phyloP scores from a whole-genome alignment of 192 early-diverging fungal species.

The Backusella circina region DNA sequence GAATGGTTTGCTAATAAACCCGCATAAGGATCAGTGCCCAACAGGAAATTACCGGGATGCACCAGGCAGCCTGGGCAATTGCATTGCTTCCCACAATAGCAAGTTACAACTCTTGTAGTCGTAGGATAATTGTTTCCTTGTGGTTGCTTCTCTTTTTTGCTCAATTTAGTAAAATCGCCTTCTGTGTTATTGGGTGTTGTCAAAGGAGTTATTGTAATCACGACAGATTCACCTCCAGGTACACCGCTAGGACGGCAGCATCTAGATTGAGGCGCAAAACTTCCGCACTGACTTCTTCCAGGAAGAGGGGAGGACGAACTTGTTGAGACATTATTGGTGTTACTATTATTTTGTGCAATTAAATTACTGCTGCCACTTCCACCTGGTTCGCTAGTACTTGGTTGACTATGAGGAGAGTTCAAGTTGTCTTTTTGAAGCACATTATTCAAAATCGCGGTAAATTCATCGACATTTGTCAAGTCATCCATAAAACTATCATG shows the following conservation, averaged over 20 bases:
- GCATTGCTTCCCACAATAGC: conserved; percentile 14
- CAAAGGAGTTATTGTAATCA: conserved; percentile 18
- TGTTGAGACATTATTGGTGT: neutral
- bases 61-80: conserved; percentile 22
- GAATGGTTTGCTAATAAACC: neutral
- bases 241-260: neutral
- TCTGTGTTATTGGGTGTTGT: neutral
- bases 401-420: neutral
- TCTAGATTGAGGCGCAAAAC: conserved; percentile 1
- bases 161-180: neutral
- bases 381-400: neutral
- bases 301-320: neutral
- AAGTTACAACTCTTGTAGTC: conserved; percentile 16
- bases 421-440: conserved; percentile 12
- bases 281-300: neutral
- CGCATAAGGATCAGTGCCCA: conserved; percentile 14
- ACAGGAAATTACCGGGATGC: conserved; percentile 10
- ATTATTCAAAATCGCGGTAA: conserved; percentile 20
- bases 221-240: conserved; percentile 1
- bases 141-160: neutral
- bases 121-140: neutral
- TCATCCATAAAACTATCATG: neutral
- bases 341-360: neutral
- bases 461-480: conserved; percentile 10
- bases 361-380: neutral